Percentiles rank a stretch among this genome's conserved stretches.
phyloP scores from a whole-genome alignment of 768 basidiomycete species.

The Amanita rimosa region DNA sequence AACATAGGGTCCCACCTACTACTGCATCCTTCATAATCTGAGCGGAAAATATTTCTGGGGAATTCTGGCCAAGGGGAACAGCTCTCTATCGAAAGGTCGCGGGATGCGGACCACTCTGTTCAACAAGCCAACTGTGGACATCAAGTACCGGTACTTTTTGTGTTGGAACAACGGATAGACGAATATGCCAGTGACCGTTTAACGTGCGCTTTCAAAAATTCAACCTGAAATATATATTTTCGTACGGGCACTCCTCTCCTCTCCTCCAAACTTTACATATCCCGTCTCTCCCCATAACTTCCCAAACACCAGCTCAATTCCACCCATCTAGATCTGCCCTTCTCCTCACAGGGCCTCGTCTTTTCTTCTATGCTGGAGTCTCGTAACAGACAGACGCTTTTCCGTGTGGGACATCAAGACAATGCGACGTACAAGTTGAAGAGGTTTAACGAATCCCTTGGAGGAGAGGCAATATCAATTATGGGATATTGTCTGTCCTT shows the following conservation, averaged over 20 bases:
- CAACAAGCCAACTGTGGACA: slow-evolving; percentile 53
- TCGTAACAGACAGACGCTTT: slow-evolving; percentile 62
- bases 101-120: slow-evolving; percentile 83
- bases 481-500: too few species aligned
- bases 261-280: slow-evolving; percentile 86
- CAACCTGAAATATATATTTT: neutral
- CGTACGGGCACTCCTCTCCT: slow-evolving; percentile 89
- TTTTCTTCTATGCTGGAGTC: slow-evolving; percentile 90
- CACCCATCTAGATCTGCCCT: slow-evolving; percentile 81
- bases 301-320: slow-evolving; percentile 52
- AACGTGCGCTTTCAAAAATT: slow-evolving; percentile 64
- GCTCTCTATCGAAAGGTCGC: slow-evolving; percentile 71
- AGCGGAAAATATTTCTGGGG: too few species aligned
- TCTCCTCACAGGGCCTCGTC: slow-evolving; percentile 77
- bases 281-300: slow-evolving; percentile 73
- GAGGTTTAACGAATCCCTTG: slow-evolving; percentile 6
- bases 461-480: neutral
- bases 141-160: slow-evolving; percentile 72
- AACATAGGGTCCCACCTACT: too few species aligned
- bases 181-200: slow-evolving; percentile 86
- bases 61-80: slow-evolving; percentile 42
- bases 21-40: too few species aligned
- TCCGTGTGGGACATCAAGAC: slow-evolving; percentile 59
- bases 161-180: slow-evolving; percentile 77
- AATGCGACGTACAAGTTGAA: slow-evolving; percentile 25